These are phyloP conservation scores for Heliamphora pulchella DNA, from an alignment of 179 eudicot genomes.

Conservation along the genomic window DNA sequence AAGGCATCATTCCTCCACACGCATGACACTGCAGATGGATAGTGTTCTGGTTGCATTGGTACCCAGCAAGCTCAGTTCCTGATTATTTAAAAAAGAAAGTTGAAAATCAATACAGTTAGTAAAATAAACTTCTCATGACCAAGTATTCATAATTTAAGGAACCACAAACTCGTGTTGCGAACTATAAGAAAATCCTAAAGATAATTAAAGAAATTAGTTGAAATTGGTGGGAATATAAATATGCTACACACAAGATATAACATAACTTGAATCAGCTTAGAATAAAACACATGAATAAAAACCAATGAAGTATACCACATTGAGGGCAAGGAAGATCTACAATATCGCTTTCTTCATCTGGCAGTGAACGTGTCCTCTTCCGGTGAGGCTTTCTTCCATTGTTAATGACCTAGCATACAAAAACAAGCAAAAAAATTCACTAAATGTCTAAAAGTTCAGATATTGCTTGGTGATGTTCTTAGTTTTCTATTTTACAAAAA, in stretches of 20 bases:
- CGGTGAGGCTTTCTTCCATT: constrained; percentile 37
- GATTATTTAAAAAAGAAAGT: not conserved
- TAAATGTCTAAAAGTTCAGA: not conserved
- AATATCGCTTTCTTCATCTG: constrained; percentile 30
- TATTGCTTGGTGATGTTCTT: no score
- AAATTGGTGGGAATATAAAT: not conserved
- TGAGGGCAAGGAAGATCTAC: constrained; percentile 62
- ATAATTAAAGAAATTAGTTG: not conserved
- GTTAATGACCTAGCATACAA: constrained; percentile 43
- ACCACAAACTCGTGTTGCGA: not conserved
- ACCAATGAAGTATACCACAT: constrained; percentile 48
- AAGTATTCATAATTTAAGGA: not conserved
- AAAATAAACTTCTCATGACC: not conserved
- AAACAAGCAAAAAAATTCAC: not conserved
- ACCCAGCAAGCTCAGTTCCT: constrained; percentile 58
- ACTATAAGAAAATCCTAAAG: not conserved
- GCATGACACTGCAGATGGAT: constrained; percentile 78
- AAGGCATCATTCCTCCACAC: constrained; percentile 97
- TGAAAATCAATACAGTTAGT: not conserved
- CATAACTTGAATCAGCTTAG: not conserved
- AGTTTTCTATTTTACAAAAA: no score
- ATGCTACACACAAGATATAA: not conserved
- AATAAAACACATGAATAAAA: not conserved
- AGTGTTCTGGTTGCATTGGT: constrained; percentile 54
- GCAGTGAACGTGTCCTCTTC: constrained; percentile 53